phyloP scores from a whole-genome alignment of 1,284 basidiomycete species.

The Trametes sp. region DNA sequence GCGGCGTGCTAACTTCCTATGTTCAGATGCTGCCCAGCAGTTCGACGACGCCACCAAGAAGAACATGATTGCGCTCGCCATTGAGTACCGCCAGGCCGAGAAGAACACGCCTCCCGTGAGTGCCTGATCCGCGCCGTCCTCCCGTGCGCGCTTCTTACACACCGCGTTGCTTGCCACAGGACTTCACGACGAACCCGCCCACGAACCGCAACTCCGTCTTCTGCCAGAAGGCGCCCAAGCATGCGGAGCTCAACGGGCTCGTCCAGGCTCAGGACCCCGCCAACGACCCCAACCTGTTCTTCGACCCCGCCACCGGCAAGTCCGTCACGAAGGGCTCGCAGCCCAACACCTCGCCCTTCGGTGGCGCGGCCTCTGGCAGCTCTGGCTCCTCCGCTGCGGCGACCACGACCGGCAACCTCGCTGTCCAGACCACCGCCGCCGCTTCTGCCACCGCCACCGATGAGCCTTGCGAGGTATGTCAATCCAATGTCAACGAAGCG shows the following conservation, averaged over 20 bases:
- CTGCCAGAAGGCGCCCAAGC: conserved; percentile 50
- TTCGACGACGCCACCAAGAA: conserved; percentile 58
- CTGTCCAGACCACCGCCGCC: conserved; percentile 31
- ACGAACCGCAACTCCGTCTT: conserved; percentile 51
- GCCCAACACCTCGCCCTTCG: conserved; percentile 61
- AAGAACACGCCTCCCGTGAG: conserved; percentile 69
- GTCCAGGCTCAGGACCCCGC: conserved; percentile 52
- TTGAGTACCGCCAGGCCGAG: conserved; percentile 64
- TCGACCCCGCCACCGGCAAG: conserved; percentile 55
- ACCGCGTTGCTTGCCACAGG: conserved; percentile 40
- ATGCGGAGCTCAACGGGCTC: conserved; percentile 48
- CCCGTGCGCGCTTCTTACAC: background rate
- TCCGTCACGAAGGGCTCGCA: conserved; percentile 59
- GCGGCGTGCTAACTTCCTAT: conserved; percentile 6
- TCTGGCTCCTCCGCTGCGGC: conserved; percentile 23
- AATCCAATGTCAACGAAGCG: background rate
- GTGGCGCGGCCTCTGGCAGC: conserved; percentile 28
- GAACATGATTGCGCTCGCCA: conserved; percentile 62
- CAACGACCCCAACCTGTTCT: conserved; percentile 57
- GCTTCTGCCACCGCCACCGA: conserved; percentile 30
- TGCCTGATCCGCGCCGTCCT: background rate
- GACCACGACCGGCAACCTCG: conserved; percentile 15
- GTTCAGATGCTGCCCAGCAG: conserved; percentile 57
- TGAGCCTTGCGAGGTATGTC: conserved; percentile 32
- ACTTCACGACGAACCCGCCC: conserved; percentile 61